A percentile compares a stretch with the other conserved stretches of the same genome.
These are phyloP conservation scores for Starmerella riodocensis DNA, from an alignment of 805 yeast species.

Conservation along the genomic window DNA sequence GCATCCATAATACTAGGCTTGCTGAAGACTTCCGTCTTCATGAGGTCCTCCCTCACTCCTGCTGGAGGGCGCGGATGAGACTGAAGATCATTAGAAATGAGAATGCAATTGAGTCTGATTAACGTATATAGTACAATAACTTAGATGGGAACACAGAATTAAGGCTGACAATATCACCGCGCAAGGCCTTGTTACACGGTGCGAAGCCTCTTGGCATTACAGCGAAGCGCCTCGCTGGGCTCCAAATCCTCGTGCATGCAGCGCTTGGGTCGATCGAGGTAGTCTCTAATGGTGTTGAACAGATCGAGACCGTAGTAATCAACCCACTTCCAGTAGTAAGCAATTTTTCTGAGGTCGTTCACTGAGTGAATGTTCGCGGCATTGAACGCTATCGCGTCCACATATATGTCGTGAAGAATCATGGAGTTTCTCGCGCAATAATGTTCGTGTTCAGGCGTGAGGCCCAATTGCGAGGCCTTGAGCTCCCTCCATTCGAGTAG, in stretches of 20 bases:
- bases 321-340: constrained; percentile 25
- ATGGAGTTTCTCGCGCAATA: constrained; percentile 23
- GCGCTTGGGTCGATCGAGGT: constrained; percentile 20
- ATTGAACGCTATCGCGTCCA: constrained; percentile 23
- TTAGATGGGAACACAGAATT: too few relatives aligned
- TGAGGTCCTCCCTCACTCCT: too few relatives aligned
- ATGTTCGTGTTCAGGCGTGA: constrained; percentile 19
- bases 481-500: constrained; percentile 18
- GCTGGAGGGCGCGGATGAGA: too few relatives aligned
- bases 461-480: constrained; percentile 18
- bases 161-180: too few relatives aligned
- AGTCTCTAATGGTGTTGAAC: constrained; percentile 19
- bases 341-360: constrained; percentile 20
- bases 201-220: constrained; percentile 10
- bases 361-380: constrained; percentile 21
- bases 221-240: not conserved
- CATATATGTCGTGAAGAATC: constrained; percentile 25
- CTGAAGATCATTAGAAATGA: too few relatives aligned
- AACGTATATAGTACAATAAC: too few relatives aligned
- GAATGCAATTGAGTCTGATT: too few relatives aligned
- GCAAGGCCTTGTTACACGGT: not conserved
- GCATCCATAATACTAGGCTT: too few relatives aligned
- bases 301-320: constrained; percentile 24
- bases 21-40: too few relatives aligned
- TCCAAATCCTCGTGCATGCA: constrained; percentile 5